Evolutionary conservation across 805 yeast species (phyloP).

Genomic region (Aciculoconidium aculeatum): DNA sequence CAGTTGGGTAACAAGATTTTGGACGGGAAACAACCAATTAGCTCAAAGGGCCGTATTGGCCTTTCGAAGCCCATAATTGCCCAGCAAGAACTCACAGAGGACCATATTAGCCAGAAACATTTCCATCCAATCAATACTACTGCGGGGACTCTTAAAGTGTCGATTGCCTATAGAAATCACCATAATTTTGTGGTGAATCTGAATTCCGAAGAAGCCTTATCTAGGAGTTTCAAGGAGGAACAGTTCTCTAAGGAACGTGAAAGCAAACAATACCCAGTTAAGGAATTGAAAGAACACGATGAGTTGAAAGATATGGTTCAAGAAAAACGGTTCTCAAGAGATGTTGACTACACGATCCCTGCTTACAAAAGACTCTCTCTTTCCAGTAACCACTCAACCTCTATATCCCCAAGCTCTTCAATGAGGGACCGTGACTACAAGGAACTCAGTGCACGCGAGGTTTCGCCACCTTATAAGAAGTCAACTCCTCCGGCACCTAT

Average conservation of each 20-base stretch:
- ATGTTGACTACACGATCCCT: conserved; percentile 1
- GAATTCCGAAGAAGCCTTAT: conserved; percentile 57
- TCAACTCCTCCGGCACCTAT: conserved; percentile 12
- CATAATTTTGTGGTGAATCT: conserved; percentile 62
- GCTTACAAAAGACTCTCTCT: conserved; percentile 11
- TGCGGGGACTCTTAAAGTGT: conserved; percentile 64
- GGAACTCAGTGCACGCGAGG: conserved; percentile 3
- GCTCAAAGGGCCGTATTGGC: conserved; percentile 81
- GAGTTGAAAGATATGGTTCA: neutral
- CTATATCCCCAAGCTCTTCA: conserved; percentile 24
- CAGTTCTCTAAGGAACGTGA: neutral
- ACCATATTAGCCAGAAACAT: conserved; percentile 54
- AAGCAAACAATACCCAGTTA: neutral
- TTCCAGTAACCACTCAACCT: conserved; percentile 12
- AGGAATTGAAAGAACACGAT: neutral
- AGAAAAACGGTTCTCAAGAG: neutral
- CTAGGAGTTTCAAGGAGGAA: no score
- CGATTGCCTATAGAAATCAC: conserved; percentile 76
- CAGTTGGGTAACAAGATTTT: conserved; percentile 54
- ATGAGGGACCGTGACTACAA: conserved; percentile 3
- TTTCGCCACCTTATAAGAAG: conserved; percentile 6
- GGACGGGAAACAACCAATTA: conserved; percentile 74
- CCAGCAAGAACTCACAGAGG: conserved; percentile 27
- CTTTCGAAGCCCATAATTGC: conserved; percentile 62
- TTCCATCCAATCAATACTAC: conserved; percentile 72